Evolutionary conservation across 306 rosid species (phyloP).

Genomic region (Bauhinia variegata): DNA sequence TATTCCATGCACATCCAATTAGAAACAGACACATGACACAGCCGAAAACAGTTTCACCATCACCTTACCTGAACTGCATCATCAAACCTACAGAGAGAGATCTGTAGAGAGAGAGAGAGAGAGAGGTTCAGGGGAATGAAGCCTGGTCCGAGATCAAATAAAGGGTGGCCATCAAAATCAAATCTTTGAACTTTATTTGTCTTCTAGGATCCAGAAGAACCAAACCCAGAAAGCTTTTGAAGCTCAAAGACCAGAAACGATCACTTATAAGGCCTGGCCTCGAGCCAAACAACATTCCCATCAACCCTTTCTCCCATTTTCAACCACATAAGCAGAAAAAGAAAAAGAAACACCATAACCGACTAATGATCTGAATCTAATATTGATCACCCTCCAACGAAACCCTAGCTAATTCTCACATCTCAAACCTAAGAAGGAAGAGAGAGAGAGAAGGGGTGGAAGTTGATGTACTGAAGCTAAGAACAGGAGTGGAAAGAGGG

Average conservation of each 20-base stretch:
- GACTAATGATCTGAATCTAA: not conserved
- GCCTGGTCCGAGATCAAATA: slow-evolving; percentile 68
- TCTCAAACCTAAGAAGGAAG: not conserved
- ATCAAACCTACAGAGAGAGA: not conserved
- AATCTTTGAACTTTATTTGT: slow-evolving; percentile 23
- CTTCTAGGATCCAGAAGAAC: not conserved
- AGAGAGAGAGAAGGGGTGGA: not conserved
- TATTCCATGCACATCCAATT: slow-evolving; percentile 33
- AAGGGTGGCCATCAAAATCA: slow-evolving; percentile 19
- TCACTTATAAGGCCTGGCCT: slow-evolving; percentile 40
- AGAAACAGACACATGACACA: not conserved
- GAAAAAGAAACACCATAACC: not conserved
- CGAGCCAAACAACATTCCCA: slow-evolving; percentile 84
- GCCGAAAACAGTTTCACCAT: not conserved
- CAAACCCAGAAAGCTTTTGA: slow-evolving; percentile 16
- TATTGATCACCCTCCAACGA: too few relatives aligned
- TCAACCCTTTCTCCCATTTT: slow-evolving; percentile 47
- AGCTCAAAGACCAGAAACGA: not conserved
- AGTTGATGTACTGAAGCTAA: not conserved
- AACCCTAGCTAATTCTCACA: not conserved
- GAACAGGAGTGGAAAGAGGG: not conserved
- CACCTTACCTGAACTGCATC: not conserved
- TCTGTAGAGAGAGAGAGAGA: slow-evolving; percentile 2
- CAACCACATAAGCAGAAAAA: not conserved
- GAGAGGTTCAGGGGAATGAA: slow-evolving; percentile 64